Conservation (phyloP, 257 asterid species). For the Echium plantagineum region DNA sequence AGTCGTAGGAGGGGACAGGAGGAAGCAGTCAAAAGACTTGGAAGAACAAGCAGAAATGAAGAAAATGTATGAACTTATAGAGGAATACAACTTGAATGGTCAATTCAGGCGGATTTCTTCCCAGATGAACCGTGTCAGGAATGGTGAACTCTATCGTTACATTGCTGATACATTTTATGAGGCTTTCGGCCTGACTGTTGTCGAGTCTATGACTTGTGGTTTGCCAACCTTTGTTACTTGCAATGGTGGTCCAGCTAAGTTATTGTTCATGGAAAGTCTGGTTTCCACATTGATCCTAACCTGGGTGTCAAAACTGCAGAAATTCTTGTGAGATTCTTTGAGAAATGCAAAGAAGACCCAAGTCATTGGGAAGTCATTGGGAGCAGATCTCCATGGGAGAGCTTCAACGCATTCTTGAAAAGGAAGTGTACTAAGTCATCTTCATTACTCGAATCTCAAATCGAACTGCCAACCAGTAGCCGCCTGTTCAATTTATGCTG, state of each 20-base stretch:
- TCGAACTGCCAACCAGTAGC: too few relatives aligned
- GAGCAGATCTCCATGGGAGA: constrained; percentile 10
- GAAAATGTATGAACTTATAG: constrained; percentile 14
- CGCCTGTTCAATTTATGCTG: neutral
- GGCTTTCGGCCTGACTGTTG: constrained; percentile 14
- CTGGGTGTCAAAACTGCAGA: constrained; percentile 11
- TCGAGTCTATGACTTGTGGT: constrained; percentile 14
- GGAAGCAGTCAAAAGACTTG: constrained; percentile 14
- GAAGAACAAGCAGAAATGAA: constrained; percentile 16
- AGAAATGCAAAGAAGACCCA: constrained; percentile 13
- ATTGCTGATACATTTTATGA: constrained; percentile 16
- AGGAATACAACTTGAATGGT: constrained; percentile 11
- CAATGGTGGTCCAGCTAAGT: constrained; percentile 15
- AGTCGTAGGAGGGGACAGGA: constrained; percentile 15
- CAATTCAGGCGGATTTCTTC: constrained; percentile 17
- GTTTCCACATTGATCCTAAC: constrained; percentile 14
- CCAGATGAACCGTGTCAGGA: constrained; percentile 17
- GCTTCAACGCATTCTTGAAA: constrained; percentile 12
- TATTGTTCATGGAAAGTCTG: constrained; percentile 15
- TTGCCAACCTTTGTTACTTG: constrained; percentile 19
- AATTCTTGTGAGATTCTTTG: constrained; percentile 9
- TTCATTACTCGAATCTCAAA: too few relatives aligned
- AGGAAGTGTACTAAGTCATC: neutral
- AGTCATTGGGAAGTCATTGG: constrained; percentile 18
- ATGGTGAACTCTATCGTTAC: constrained; percentile 15